Evolutionary conservation across 2,329 filamentous ascomycete genomes (phyloP).

Genomic region (Fusarium oxysporum): DNA sequence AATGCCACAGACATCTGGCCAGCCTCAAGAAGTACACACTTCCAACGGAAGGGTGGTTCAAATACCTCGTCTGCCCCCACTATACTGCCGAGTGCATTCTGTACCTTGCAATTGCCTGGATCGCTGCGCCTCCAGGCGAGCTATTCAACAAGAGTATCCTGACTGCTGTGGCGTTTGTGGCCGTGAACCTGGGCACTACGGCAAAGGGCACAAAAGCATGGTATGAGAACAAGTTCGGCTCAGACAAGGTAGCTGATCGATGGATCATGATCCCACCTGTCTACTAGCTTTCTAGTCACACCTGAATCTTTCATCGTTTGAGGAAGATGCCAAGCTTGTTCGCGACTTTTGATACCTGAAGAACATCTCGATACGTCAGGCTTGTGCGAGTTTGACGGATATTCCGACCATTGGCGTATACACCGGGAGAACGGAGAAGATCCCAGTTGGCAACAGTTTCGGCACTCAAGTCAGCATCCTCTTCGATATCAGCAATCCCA

Average conservation of each 20-base stretch:
- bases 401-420: constrained; percentile 64
- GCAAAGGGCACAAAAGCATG: constrained; percentile 81
- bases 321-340: constrained; percentile 69
- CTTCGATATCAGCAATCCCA: constrained; percentile 74
- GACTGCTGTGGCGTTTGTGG: constrained; percentile 78
- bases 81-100: constrained; percentile 90
- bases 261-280: constrained; percentile 83
- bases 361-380: constrained; percentile 86
- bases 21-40: constrained; percentile 85
- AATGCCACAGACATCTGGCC: constrained; percentile 77
- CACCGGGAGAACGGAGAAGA: constrained; percentile 65
- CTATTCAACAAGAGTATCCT: constrained; percentile 79
- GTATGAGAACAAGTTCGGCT: constrained; percentile 82
- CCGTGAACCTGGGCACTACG: constrained; percentile 83
- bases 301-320: constrained; percentile 49
- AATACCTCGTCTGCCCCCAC: constrained; percentile 82
- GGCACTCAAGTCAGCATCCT: constrained; percentile 73
- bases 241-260: constrained; percentile 68
- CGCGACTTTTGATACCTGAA: constrained; percentile 81
- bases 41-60: constrained; percentile 79
- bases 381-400: constrained; percentile 73
- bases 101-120: constrained; percentile 81
- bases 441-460: constrained; percentile 79
- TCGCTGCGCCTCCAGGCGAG: constrained; percentile 75
- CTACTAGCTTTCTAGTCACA: constrained; percentile 57